Percentiles rank a stretch among this genome's conserved stretches.
phyloP scores from a whole-genome alignment of 1,284 basidiomycete genomes.

The Phlebopus sp. region DNA sequence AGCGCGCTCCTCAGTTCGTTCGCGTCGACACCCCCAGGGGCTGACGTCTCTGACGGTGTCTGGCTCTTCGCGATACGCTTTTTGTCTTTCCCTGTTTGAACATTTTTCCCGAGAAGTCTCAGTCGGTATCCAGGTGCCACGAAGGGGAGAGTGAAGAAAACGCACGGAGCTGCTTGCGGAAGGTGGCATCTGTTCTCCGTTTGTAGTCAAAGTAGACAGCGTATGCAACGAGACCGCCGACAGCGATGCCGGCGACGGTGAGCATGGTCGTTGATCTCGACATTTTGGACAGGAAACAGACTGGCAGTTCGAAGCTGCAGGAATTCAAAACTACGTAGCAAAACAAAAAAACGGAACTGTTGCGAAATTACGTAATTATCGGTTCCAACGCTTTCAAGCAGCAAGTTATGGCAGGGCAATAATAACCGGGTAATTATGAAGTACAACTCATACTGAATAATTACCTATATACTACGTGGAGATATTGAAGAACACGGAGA shows the following conservation, averaged over 20 bases:
- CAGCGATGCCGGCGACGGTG: constrained; percentile 67
- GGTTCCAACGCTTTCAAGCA: no score
- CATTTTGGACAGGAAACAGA: constrained; percentile 33
- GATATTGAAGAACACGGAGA: no score
- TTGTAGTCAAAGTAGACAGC: constrained; percentile 94
- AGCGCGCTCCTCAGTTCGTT: constrained; percentile 61
- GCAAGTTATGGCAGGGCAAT: no score
- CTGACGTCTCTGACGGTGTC: constrained; percentile 54
- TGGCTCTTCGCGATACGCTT: constrained; percentile 83
- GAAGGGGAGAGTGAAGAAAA: constrained; percentile 24
- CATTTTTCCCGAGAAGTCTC: constrained; percentile 4
- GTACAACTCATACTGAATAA: no score
- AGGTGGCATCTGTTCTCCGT: constrained; percentile 82
- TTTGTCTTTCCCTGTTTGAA: constrained; percentile 77
- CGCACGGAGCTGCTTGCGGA: constrained; percentile 88
- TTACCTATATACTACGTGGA: no score
- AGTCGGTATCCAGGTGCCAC: constrained; percentile 1
- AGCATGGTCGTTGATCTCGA: constrained; percentile 42
- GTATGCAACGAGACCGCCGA: constrained; percentile 72
- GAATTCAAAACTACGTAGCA: constrained; percentile 2
- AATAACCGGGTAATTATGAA: no score
- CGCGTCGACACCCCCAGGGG: constrained; percentile 37
- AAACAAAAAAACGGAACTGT: constrained; percentile 11
- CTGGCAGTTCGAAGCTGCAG: constrained; percentile 5
- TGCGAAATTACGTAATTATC: constrained; percentile 5